Conservation (phyloP, 2,329 filamentous ascomycete species). For the Fusarium sp. region DNA sequence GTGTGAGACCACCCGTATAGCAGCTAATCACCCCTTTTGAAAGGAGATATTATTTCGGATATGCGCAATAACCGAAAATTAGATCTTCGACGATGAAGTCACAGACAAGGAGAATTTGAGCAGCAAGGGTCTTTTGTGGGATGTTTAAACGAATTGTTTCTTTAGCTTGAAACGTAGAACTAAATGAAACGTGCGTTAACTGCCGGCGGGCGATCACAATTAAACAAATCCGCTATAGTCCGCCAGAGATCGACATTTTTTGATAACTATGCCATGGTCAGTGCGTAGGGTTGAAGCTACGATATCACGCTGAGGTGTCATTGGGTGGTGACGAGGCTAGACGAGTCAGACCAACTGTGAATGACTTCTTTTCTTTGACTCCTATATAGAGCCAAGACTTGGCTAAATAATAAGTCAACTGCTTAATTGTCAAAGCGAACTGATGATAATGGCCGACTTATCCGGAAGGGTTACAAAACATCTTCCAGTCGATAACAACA, state of each 20-base stretch:
- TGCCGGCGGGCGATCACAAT: conserved; percentile 26
- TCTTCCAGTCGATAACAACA: neutral
- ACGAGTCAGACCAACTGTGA: neutral
- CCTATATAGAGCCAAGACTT: neutral
- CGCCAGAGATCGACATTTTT: conserved; percentile 4
- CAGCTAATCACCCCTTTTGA: neutral
- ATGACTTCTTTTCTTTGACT: neutral
- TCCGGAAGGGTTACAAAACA: neutral
- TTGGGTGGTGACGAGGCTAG: neutral
- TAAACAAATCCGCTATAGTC: neutral
- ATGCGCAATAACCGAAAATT: conserved; percentile 9
- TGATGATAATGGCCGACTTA: neutral
- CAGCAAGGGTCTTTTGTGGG: neutral
- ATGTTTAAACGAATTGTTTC: neutral
- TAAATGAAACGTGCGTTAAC: conserved; percentile 11
- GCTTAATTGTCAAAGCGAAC: neutral
- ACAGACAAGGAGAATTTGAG: neutral
- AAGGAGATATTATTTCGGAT: conserved; percentile 4
- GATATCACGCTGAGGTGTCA: conserved; percentile 5
- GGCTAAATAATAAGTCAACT: neutral
- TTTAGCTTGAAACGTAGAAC: conserved; percentile 3
- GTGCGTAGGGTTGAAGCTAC: neutral
- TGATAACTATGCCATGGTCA: neutral
- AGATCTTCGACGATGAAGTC: conserved; percentile 12
- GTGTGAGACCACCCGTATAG: neutral